These are phyloP conservation scores for Panicum miliaceum DNA, from an alignment of 176 grass and related monocot species.

Conservation along the genomic window DNA sequence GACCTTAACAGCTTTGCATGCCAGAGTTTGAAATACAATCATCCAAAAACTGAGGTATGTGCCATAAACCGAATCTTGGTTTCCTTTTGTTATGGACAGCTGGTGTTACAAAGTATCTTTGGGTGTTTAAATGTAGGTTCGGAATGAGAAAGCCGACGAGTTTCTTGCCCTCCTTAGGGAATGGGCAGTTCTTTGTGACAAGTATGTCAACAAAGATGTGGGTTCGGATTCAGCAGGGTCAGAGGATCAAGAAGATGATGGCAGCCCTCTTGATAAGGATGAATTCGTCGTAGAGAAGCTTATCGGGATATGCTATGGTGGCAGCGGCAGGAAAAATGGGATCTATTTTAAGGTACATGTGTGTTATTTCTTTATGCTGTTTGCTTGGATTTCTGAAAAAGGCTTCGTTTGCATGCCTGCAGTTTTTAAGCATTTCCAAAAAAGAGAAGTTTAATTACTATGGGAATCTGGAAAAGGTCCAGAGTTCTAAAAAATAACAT, in stretches of 20 bases:
- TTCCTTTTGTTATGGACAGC: not conserved
- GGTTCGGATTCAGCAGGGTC: constrained; percentile 2
- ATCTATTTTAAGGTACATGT: constrained; percentile 69
- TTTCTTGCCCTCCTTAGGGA: constrained; percentile 69
- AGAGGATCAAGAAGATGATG: constrained; percentile 45
- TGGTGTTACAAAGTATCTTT: not conserved
- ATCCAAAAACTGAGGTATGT: constrained; percentile 72
- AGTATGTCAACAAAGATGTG: constrained; percentile 35
- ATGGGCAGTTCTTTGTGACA: constrained; percentile 59
- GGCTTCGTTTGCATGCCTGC: not conserved
- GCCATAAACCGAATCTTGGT: not conserved
- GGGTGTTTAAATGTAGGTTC: constrained; percentile 44
- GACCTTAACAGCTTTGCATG: constrained; percentile 73
- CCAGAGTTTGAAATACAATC: constrained; percentile 78
- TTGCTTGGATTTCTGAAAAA: not conserved
- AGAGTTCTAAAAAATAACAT: not conserved
- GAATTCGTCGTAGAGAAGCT: constrained; percentile 73
- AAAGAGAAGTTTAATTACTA: not conserved
- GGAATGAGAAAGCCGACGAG: constrained; percentile 78
- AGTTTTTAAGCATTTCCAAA: not conserved
- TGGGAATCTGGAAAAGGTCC: not conserved
- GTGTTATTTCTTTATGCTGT: not conserved
- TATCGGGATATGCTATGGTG: constrained; percentile 65
- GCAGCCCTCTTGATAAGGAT: constrained; percentile 42
- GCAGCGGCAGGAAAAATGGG: constrained; percentile 46